A percentile compares a stretch with the other conserved stretches of the same genome.
Conservation (phyloP, 371 early-diverging fungal species). For the Syncephalastrum racemosum region DNA sequence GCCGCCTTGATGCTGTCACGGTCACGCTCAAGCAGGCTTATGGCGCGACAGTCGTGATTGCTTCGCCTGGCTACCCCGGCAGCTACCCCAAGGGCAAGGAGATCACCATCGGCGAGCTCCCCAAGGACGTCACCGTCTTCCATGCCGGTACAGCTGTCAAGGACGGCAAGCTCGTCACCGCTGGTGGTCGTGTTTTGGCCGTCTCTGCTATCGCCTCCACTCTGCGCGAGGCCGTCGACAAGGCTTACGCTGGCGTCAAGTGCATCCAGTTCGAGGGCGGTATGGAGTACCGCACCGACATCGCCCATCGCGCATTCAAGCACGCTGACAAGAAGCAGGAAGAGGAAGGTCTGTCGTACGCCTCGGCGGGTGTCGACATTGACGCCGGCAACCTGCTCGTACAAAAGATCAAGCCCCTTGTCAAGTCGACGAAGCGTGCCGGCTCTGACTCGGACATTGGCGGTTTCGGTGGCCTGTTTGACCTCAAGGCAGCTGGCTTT, state of each 20-base stretch:
- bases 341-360: constrained; percentile 73
- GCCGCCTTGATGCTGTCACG: constrained; percentile 86
- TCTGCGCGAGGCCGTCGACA: constrained; percentile 73
- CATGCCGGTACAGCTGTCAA: constrained; percentile 87
- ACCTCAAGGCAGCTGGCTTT: constrained; percentile 90
- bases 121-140: constrained; percentile 72
- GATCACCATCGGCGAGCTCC: constrained; percentile 60
- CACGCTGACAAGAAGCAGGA: constrained; percentile 48
- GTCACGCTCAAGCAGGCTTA: constrained; percentile 70
- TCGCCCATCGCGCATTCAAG: constrained; percentile 82
- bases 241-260: constrained; percentile 71
- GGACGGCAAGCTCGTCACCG: constrained; percentile 68
- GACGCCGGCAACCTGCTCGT: constrained; percentile 95
- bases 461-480: constrained; percentile 97
- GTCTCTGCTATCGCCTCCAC: constrained; percentile 81
- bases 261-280: constrained; percentile 75
- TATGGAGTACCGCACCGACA: constrained; percentile 87
- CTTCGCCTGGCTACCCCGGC: constrained; percentile 93
- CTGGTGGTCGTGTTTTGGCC: constrained; percentile 94
- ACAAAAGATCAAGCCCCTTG: constrained; percentile 91
- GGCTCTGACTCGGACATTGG: constrained; percentile 97
- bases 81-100: constrained; percentile 78
- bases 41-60: constrained; percentile 91
- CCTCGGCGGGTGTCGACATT: constrained; percentile 94
- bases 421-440: constrained; percentile 86